phyloP scores from a whole-genome alignment of 2,329 filamentous ascomycete genomes.

The Botrytis deweyae region DNA sequence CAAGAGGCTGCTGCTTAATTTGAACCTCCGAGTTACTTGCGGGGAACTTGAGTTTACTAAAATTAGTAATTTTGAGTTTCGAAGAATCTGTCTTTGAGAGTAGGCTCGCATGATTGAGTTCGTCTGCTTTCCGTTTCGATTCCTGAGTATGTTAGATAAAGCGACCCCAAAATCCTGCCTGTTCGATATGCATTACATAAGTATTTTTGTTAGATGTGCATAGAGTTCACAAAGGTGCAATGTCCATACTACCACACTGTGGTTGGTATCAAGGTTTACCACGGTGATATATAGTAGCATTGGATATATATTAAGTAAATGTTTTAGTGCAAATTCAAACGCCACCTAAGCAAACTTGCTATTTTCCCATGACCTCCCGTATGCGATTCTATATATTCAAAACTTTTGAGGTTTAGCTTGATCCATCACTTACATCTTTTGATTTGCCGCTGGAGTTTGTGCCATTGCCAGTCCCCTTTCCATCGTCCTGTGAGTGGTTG shows the following conservation, averaged over 20 bases:
- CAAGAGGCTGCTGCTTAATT: neutral
- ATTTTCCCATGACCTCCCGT: neutral
- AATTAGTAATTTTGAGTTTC: neutral
- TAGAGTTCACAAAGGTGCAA: neutral
- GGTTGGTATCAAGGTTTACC: neutral
- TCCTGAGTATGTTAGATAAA: conserved; percentile 15
- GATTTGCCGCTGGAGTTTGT: neutral
- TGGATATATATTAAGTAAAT: neutral
- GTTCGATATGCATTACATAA: neutral
- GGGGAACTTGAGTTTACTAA: neutral
- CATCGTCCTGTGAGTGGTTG: conserved; percentile 23
- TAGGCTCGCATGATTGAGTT: conserved; percentile 43
- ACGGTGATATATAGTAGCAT: neutral
- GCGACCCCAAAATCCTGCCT: too few relatives aligned
- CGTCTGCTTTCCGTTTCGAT: conserved; percentile 42
- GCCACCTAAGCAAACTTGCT: conserved; percentile 26
- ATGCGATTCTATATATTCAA: neutral
- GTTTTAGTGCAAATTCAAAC: neutral
- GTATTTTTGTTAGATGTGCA: neutral
- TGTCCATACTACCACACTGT: conserved; percentile 16
- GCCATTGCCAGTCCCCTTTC: neutral
- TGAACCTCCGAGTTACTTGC: neutral
- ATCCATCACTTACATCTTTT: conserved; percentile 33
- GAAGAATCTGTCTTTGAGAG: conserved; percentile 16
- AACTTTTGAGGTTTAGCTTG: conserved; percentile 17